A percentile compares a stretch with the other conserved stretches of the same genome.
Conservation (phyloP, 805 yeast genomes). For the Saccharomycopsis microspora region DNA sequence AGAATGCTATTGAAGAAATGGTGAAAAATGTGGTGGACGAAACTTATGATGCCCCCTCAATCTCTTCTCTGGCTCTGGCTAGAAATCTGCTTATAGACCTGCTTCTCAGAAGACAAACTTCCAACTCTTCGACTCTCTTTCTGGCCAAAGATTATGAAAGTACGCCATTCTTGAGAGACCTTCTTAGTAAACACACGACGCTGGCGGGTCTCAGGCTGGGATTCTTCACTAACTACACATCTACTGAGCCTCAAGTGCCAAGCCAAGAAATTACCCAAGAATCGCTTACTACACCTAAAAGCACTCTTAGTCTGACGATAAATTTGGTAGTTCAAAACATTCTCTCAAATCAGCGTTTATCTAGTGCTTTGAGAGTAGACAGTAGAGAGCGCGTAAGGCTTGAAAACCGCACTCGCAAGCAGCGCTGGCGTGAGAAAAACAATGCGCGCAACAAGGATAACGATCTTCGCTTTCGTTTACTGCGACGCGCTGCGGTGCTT, state of each 20-base stretch:
- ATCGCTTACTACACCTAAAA: not conserved
- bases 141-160: constrained; percentile 4
- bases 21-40: constrained; percentile 16
- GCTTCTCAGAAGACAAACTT: not conserved
- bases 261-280: not conserved
- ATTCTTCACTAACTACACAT: constrained; percentile 1
- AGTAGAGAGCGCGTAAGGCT: constrained; percentile 46
- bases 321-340: constrained; percentile 6
- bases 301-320: not conserved
- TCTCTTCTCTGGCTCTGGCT: not conserved
- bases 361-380: constrained; percentile 9
- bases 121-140: not conserved
- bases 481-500: constrained; percentile 54
- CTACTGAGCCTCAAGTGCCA: not conserved
- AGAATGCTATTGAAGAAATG: constrained; percentile 15
- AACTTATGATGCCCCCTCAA: constrained; percentile 1
- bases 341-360: not conserved
- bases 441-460: constrained; percentile 76
- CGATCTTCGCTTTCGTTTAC: constrained; percentile 70
- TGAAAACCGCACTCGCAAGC: constrained; percentile 69
- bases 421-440: constrained; percentile 76
- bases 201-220: constrained; percentile 1
- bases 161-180: constrained; percentile 5
- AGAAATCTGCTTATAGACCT: not conserved
- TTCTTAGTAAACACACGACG: constrained; percentile 5